phyloP scores from a whole-genome alignment of 2,329 filamentous ascomycete species.

The Colletotrichum aenigma region DNA sequence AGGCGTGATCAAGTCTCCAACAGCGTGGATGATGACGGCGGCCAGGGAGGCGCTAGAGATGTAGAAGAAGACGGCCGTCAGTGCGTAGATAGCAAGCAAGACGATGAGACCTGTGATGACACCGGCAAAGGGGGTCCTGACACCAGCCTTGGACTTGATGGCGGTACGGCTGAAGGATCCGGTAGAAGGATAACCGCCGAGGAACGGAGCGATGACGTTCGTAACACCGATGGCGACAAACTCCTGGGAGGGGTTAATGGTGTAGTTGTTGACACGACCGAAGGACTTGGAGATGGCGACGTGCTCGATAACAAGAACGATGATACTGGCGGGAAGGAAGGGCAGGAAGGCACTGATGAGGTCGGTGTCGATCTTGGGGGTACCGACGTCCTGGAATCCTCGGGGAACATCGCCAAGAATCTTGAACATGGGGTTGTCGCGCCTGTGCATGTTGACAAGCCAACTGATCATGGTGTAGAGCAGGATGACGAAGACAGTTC shows the following conservation, averaged over 20 bases:
- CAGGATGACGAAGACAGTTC: constrained; percentile 89
- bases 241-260: constrained; percentile 93
- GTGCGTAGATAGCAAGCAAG: constrained; percentile 85
- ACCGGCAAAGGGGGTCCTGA: constrained; percentile 88
- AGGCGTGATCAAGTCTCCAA: constrained; percentile 88
- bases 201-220: constrained; percentile 88
- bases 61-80: constrained; percentile 91
- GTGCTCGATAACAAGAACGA: constrained; percentile 95
- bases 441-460: constrained; percentile 75
- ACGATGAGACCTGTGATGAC: constrained; percentile 87
- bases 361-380: constrained; percentile 68
- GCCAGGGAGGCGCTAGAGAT: constrained; percentile 83
- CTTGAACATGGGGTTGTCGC: constrained; percentile 68
- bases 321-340: constrained; percentile 83
- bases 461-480: constrained; percentile 93
- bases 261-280: constrained; percentile 93
- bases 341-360: constrained; percentile 72
- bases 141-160: constrained; percentile 96
- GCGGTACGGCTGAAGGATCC: constrained; percentile 96
- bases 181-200: constrained; percentile 90
- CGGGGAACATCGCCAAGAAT: constrained; percentile 80
- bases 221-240: constrained; percentile 92
- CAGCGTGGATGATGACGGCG: constrained; percentile 94
- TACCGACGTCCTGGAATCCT: constrained; percentile 79
- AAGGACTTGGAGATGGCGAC: constrained; percentile 98